Percentiles rank a stretch among this genome's conserved stretches.
Conservation (phyloP, 129 eudicot species). For the Pulicaria dysenterica region DNA sequence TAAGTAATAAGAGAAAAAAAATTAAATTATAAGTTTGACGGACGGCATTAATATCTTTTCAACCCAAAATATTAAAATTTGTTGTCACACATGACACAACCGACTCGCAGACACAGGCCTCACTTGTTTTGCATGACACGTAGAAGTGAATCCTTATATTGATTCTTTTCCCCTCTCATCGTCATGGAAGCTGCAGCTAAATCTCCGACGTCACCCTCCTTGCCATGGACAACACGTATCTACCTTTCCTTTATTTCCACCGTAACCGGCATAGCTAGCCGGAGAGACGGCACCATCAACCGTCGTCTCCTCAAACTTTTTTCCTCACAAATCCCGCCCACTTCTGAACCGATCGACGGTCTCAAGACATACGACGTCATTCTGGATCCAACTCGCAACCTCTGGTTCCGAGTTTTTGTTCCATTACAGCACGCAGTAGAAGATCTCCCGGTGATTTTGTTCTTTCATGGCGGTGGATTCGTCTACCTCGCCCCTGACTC, state of each 20-base stretch:
- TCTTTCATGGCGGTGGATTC: constrained; percentile 11
- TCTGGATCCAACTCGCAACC: neutral
- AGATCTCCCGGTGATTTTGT: neutral
- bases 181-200: neutral
- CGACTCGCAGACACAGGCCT: too few relatives aligned
- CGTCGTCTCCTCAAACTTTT: neutral
- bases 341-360: neutral
- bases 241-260: neutral
- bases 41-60: too few relatives aligned
- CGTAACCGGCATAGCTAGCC: neutral
- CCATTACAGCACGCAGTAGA: neutral
- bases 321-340: neutral
- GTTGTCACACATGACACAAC: too few relatives aligned
- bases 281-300: constrained; percentile 7
- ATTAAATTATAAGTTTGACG: too few relatives aligned
- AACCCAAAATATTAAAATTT: too few relatives aligned
- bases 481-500: neutral
- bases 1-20: too few relatives aligned
- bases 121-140: too few relatives aligned
- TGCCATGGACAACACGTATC: neutral
- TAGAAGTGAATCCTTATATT: neutral
- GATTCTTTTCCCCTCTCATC: too few relatives aligned
- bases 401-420: constrained; percentile 3
- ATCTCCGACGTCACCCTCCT: neutral
- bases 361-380: neutral